Base-by-base conservation (phyloP, 1,139 yeast genomes). In the Sugiyamaella paludigena region DNA sequence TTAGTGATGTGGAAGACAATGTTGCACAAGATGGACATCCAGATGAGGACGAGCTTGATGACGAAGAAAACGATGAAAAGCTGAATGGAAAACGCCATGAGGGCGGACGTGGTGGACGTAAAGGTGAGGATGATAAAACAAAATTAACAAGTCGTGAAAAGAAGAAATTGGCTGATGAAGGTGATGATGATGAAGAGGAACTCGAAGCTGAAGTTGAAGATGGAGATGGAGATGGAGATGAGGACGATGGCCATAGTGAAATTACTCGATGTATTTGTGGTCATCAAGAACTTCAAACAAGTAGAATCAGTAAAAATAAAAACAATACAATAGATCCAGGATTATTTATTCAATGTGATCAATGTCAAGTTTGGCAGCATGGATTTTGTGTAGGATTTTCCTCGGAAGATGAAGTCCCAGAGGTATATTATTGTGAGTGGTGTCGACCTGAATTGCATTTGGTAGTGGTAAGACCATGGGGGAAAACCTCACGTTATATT, bases 311-410 rank as follows among this genome's bases (percentile, higher is more conserved):
- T 42, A 75, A 70, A 36, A 65, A 71, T 15, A 81, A 78, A 50
- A 77, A 74, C 56, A 79, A 79, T 41, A 84, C 87, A 45, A 78
- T 84, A 47, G 86, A 84, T 55, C 82, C 83, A 51, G 94, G 94
- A 2, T 76, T 86, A 46, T 87, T 84, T 67, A 85, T 87, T 58
- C 94, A 85, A 68, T 92, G 98, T 74, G 98, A 92, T 60, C 76
- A 78, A 55, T 92, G 98, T 70, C 82, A 88, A 26, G 96, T 84
- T 9, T 92, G 98, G 98, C 98, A 92, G 68, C 98, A 92, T 66
- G 98, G 97, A 2, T 89, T 76, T 68, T 92, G 98, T 71, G 97
- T 92, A 36, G 95, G 96, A 1, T 77, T 87, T 51, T 75, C 74
- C 53, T 78, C 79, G 44, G 86, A 82, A 56, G 83, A 80, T 31